Evolutionary conservation across 2,329 filamentous ascomycete species (phyloP), one percentile per base, ranked within the genome.

Genomic region (Colletotrichum higginsianum): DNA sequence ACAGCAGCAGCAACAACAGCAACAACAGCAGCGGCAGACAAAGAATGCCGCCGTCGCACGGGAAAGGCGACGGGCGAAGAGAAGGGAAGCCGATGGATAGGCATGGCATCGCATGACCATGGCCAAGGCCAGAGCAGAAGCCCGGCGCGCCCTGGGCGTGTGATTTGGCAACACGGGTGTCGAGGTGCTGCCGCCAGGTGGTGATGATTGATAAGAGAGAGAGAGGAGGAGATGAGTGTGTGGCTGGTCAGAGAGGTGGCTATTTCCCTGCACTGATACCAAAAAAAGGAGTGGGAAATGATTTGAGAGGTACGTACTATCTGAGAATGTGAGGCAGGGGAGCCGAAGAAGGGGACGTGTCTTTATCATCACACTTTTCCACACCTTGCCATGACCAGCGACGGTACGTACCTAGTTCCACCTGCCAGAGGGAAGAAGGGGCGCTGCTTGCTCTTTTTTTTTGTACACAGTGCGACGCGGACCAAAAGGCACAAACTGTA

Each of bases 401-500:
- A 2, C 2, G 7, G 13, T 18, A 46, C 44, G 18, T 46, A 46
- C 44, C 18, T 8, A 5, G 44, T 18, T 40, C 55, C 56, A 61
- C 56, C 40, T 57, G 38, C 11, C 61, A 49, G 50, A 50, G n/a
- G 50, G n/a, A 18, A 49, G 56, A 35, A 38, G 44, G 40, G 52
- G 18, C 15, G 49, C 42, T 58, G 16, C 46, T 21, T 30, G 11
- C 23, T 7, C 9, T 44, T 9, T 9, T n/a, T 7, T 11, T 35
- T 15, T 70, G 62, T 67, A 70, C 47, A 70, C 67, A 70, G 67
- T 70, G 67, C 49, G 47, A 44, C 47, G 18, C 47, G 26, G 4
- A 18, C 5, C 3, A 15, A 11, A 8, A 3, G 15, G 16, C 21
- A 15, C 7, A n/a, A 42, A 23, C 26, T 26, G 21, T 21, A 42